Base-by-base conservation (phyloP, 352 stramenopile species). In the Phytophthora litchii region DNA sequence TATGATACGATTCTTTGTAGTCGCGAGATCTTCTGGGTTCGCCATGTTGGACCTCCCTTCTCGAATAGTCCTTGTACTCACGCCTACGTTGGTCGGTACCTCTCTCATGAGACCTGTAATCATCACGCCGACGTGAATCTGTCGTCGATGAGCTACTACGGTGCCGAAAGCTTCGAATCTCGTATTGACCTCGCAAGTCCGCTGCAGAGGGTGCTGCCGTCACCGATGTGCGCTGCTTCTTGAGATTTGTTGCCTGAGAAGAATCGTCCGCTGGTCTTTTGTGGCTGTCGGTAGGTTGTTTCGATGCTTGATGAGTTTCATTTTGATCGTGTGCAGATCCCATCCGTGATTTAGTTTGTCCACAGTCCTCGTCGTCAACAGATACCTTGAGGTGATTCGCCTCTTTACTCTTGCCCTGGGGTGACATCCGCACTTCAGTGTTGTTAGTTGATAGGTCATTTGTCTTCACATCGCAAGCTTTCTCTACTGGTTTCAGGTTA, bases 91-190 rank as follows among this genome's bases (percentile, higher is more conserved):
- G 36, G 49, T 60, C 38, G 1, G 52, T 44, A 42, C 37, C 12
- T 48, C 37, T 59, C 14, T 60, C 53, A 10, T 38, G 37, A 9
- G 48, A 59, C n/a, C 29, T 46, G 32, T 54, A 44, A 6, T 60
- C 61, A 42, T 49, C 37, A 55, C 27, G 56, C 20, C 49, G 47
- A 45, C 37, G 54, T 25, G 48, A 53, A 55, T 62, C 52, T 17
- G 19, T 29, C 23, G 17, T 48, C 12, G 44, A 67, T 14, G 67
- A 67, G 21, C 41, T 60, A 19, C 35, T 51, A 27, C 47, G 50
- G 2, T 67, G 51, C 44, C 45, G 54, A 66, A 49, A 61, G 25
- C 62, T 64, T 62, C 53, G 58, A 38, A 67, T 64, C 23, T 70
- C 57, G 14, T 70, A 45, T 46, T 62, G 62, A 46, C 31, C 51